phyloP scores from a whole-genome alignment of 2,329 filamentous ascomycete species.

The Pseudogymnoascus sp. region DNA sequence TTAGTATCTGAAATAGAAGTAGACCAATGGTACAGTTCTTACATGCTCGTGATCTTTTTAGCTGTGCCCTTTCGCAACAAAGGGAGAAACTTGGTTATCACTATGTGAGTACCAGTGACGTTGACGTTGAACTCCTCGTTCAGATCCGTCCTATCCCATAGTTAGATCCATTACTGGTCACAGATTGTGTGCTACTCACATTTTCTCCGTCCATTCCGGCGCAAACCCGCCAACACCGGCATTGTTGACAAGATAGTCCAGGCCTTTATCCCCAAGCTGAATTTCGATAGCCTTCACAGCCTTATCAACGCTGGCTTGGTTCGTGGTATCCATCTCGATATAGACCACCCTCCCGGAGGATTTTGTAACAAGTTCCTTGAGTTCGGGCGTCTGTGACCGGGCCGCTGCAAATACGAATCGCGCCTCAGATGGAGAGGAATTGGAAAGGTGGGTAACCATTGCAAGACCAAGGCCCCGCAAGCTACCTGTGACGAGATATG shows the following conservation, averaged over 20 bases:
- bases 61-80: constrained; percentile 14
- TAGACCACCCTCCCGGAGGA: not conserved
- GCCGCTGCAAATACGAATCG: not conserved
- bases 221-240: not conserved
- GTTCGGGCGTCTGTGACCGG: not conserved
- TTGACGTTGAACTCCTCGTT: constrained; percentile 4
- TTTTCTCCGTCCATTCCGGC: not conserved
- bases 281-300: not conserved
- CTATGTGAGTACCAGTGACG: not conserved
- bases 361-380: not conserved
- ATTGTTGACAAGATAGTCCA: constrained; percentile 8
- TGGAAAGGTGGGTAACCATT: constrained; percentile 20
- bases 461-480: constrained; percentile 23
- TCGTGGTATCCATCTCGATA: not conserved
- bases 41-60: constrained; percentile 12
- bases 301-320: not conserved
- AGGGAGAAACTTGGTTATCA: constrained; percentile 18
- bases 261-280: not conserved
- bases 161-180: not conserved
- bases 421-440: not conserved
- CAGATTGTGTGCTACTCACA: not conserved
- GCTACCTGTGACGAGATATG: constrained; percentile 20
- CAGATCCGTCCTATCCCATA: not conserved
- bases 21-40: not conserved
- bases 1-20: not conserved